Conservation (phyloP, 768 basidiomycete genomes). For the Cyclocybe aegerita region DNA sequence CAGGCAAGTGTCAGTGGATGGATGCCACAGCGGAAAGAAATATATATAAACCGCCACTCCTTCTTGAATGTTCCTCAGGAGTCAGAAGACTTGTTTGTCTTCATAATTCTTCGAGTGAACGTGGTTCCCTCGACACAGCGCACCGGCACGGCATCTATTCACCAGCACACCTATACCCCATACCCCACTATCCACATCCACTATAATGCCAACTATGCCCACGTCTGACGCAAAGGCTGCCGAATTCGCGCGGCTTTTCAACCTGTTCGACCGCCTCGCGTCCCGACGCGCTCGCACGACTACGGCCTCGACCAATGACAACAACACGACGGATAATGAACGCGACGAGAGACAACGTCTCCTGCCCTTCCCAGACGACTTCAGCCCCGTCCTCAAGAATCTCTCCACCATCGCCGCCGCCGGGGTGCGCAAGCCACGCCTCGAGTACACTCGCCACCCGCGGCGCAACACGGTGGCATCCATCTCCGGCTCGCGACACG, state of each 20-base stretch:
- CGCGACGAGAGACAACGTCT: not conserved
- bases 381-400: slow-evolving; percentile 34
- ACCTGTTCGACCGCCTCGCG: slow-evolving; percentile 54
- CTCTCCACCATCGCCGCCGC: slow-evolving; percentile 22
- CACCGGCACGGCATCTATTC: not conserved
- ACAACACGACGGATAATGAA: too few species aligned
- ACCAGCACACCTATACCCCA: not conserved
- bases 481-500: not conserved
- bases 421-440: slow-evolving; percentile 2
- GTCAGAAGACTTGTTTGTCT: not conserved
- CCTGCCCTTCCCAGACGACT: slow-evolving; percentile 32
- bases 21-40: slow-evolving; percentile 3
- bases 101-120: not conserved
- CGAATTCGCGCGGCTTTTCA: slow-evolving; percentile 54
- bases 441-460: slow-evolving; percentile 6
- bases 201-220: slow-evolving; percentile 11
- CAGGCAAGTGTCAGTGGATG: slow-evolving; percentile 1
- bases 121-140: too few species aligned
- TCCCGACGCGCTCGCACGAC: slow-evolving; percentile 35
- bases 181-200: not conserved
- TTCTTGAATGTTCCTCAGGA: not conserved
- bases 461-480: slow-evolving; percentile 27
- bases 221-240: slow-evolving; percentile 38
- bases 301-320: slow-evolving; percentile 1
- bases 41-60: not conserved